Evolutionary conservation across 176 grass and related monocot genomes (phyloP).

Genomic region (Tillandsia leiboldiana): DNA sequence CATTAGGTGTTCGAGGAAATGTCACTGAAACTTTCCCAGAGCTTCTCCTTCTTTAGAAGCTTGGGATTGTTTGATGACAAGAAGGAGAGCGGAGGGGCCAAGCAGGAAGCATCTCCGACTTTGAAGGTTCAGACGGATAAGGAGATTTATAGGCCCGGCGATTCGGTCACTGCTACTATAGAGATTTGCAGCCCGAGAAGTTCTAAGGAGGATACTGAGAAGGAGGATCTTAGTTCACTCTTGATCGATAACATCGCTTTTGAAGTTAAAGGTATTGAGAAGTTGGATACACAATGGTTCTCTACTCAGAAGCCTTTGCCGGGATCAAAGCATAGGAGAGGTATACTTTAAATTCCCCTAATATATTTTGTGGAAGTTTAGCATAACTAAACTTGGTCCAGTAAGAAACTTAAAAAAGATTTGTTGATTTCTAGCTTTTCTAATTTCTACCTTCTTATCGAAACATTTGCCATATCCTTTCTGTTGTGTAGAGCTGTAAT

Average conservation of each 20-base stretch:
- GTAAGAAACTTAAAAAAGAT: not conserved
- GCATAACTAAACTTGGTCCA: not conserved
- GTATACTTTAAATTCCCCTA: slow-evolving; percentile 14
- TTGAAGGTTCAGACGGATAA: slow-evolving; percentile 80
- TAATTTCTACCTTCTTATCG: too few relatives aligned
- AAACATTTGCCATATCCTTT: not conserved
- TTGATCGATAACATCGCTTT: slow-evolving; percentile 68
- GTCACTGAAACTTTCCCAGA: slow-evolving; percentile 55
- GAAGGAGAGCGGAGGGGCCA: slow-evolving; percentile 29
- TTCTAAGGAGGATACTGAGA: slow-evolving; percentile 29
- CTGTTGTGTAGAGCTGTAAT: not conserved
- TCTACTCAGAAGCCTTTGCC: slow-evolving; percentile 57
- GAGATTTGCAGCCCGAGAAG: slow-evolving; percentile 40
- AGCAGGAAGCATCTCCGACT: slow-evolving; percentile 43
- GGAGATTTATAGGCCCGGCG: slow-evolving; percentile 75
- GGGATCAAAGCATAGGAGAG: slow-evolving; percentile 76
- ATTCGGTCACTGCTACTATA: slow-evolving; percentile 51
- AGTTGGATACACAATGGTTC: slow-evolving; percentile 85
- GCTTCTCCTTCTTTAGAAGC: slow-evolving; percentile 67
- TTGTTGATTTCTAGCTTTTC: too few relatives aligned
- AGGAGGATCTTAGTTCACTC: slow-evolving; percentile 29
- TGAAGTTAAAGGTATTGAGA: slow-evolving; percentile 87
- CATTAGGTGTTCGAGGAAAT: slow-evolving; percentile 22
- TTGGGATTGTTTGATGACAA: slow-evolving; percentile 62
- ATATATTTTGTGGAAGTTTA: not conserved